A percentile compares a stretch with the other conserved stretches of the same genome.
Evolutionary conservation across 2,329 filamentous ascomycete genomes (phyloP).

Genomic region (Penicillium sp.): DNA sequence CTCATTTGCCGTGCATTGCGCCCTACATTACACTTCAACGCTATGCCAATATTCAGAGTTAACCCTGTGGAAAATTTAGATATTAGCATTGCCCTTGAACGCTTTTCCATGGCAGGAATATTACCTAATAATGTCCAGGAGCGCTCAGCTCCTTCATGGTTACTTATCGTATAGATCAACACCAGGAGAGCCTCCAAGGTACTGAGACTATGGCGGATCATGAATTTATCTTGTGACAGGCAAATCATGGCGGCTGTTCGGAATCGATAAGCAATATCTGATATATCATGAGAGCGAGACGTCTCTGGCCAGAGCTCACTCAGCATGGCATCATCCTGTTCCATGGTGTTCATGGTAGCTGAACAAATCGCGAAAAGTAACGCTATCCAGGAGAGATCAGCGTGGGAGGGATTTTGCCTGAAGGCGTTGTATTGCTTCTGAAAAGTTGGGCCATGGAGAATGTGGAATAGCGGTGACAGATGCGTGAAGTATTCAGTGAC

Average conservation of each 20-base stretch:
- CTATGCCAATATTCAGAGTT: conserved; percentile 29
- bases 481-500: conserved; percentile 14
- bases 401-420: conserved; percentile 12
- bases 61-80: background rate
- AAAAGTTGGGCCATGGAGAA: conserved; percentile 30
- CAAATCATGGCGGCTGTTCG: conserved; percentile 22
- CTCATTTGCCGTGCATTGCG: conserved; percentile 8
- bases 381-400: conserved; percentile 27
- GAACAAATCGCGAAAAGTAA: conserved; percentile 27
- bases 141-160: conserved; percentile 24
- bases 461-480: conserved; percentile 22
- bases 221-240: conserved; percentile 27
- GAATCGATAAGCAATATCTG: conserved; percentile 1
- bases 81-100: too few species aligned
- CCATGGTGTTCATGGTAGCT: conserved; percentile 22
- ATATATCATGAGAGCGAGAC: too few species aligned
- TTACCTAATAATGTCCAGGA: conserved; percentile 29
- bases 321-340: conserved; percentile 18
- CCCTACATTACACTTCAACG: conserved; percentile 28
- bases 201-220: conserved; percentile 26
- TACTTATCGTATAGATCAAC: conserved; percentile 27
- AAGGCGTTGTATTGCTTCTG: conserved; percentile 23
- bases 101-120: too few species aligned
- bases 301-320: conserved; percentile 7
- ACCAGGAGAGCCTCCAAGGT: conserved; percentile 31